Conservation (phyloP, 2,329 filamentous ascomycete species). For the Colletotrichum simmondsii region DNA sequence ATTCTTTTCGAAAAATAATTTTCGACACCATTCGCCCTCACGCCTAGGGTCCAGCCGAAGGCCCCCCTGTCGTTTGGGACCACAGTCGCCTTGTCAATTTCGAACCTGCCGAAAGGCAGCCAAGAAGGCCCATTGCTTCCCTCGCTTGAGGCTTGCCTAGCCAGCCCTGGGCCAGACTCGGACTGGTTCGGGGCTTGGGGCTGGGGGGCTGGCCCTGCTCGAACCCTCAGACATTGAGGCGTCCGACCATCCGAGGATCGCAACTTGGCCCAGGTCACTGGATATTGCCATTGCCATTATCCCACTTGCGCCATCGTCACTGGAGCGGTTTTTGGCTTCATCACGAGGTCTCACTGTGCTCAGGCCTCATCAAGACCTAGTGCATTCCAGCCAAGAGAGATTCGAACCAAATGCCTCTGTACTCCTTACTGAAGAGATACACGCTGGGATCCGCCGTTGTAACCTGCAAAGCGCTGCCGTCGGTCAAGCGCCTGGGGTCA, state of each 20-base stretch:
- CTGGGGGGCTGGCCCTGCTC: conserved; percentile 11
- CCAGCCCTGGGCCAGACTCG: conserved; percentile 5
- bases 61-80: conserved; percentile 15
- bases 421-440: background rate
- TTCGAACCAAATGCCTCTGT: background rate
- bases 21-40: conserved; percentile 9
- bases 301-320: background rate
- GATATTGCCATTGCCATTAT: background rate
- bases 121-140: conserved; percentile 3
- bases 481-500: background rate
- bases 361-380: conserved; percentile 1
- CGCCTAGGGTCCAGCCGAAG: conserved; percentile 24
- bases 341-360: conserved; percentile 1
- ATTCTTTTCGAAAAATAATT: conserved; percentile 11
- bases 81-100: conserved; percentile 28
- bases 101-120: conserved; percentile 7
- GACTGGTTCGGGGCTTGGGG: background rate
- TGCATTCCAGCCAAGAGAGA: background rate
- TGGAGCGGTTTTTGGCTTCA: background rate
- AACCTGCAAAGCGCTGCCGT: background rate
- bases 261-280: conserved; percentile 21
- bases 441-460: background rate
- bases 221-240: conserved; percentile 32
- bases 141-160: conserved; percentile 6
- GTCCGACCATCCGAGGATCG: conserved; percentile 20